phyloP scores from a whole-genome alignment of 1,284 basidiomycete genomes.

The Fomes fomentarius region DNA sequence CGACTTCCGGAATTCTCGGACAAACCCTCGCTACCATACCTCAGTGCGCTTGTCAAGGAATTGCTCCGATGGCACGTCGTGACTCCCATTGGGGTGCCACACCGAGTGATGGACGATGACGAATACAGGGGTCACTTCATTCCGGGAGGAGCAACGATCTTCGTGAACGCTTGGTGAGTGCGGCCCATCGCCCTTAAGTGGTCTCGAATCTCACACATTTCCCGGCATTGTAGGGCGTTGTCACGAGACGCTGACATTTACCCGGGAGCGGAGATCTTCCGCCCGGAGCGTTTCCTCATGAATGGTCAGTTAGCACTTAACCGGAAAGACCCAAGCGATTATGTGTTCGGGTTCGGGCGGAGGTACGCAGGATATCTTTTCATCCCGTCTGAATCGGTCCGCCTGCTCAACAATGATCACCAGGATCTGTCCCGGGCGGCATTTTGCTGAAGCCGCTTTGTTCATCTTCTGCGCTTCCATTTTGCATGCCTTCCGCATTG shows the following conservation, averaged over 20 bases:
- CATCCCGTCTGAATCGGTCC: no score
- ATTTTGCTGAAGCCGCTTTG: slow-evolving; percentile 12
- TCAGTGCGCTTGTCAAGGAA: slow-evolving; percentile 36
- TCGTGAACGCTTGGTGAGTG: slow-evolving; percentile 8
- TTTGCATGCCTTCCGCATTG: slow-evolving; percentile 10
- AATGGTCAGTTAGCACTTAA: slow-evolving; percentile 7
- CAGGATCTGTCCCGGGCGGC: slow-evolving; percentile 17
- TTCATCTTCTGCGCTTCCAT: slow-evolving; percentile 8
- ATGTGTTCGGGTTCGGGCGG: slow-evolving; percentile 14
- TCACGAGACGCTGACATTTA: slow-evolving; percentile 18
- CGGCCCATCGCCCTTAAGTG: neutral
- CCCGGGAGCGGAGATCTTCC: slow-evolving; percentile 19
- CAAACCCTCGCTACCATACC: slow-evolving; percentile 30
- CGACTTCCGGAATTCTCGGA: slow-evolving; percentile 35
- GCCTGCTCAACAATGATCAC: no score
- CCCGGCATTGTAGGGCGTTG: slow-evolving; percentile 12
- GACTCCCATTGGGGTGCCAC: slow-evolving; percentile 14
- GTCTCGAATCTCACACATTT: no score
- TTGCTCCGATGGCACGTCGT: slow-evolving; percentile 32
- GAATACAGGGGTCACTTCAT: slow-evolving; percentile 12
- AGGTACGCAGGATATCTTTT: slow-evolving; percentile 5
- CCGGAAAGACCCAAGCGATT: slow-evolving; percentile 2
- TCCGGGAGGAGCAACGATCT: slow-evolving; percentile 4
- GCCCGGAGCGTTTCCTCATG: slow-evolving; percentile 23
- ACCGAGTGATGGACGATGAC: slow-evolving; percentile 6